These are phyloP conservation scores for Alternaria incomplexa DNA, from an alignment of 2,329 filamentous ascomycete genomes.

Conservation along the genomic window DNA sequence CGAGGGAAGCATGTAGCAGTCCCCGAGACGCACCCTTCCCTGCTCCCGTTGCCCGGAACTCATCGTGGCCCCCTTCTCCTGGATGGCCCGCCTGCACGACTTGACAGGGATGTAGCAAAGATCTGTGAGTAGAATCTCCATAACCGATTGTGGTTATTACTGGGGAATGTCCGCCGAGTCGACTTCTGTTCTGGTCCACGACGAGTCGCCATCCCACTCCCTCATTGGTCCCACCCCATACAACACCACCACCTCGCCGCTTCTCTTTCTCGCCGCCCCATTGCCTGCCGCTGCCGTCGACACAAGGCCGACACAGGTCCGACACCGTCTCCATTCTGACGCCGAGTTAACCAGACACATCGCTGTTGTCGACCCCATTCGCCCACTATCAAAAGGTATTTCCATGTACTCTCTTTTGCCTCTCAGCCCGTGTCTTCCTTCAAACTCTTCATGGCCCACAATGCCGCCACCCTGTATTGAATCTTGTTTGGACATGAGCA, in stretches of 20 bases:
- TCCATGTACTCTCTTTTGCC: conserved; percentile 21
- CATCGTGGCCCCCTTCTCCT: conserved; percentile 45
- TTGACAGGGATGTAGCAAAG: conserved; percentile 42
- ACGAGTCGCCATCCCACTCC: conserved; percentile 39
- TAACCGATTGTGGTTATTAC: conserved; percentile 49
- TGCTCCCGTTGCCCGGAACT: conserved; percentile 47
- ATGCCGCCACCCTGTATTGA: conserved; percentile 1
- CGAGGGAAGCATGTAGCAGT: conserved; percentile 45
- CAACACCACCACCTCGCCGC: conserved; percentile 27
- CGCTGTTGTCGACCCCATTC: background rate
- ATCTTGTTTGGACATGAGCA: conserved; percentile 19
- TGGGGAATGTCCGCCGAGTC: conserved; percentile 46
- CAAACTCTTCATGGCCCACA: background rate
- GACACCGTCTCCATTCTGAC: conserved; percentile 2
- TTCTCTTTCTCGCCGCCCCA: conserved; percentile 21
- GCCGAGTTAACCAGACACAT: background rate
- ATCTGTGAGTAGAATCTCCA: conserved; percentile 43
- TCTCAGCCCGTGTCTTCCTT: conserved; percentile 1
- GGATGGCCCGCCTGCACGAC: conserved; percentile 48
- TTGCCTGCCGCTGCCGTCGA: conserved; percentile 18
- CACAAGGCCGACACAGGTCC: conserved; percentile 11
- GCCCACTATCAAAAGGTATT: conserved; percentile 32
- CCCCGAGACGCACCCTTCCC: conserved; percentile 41
- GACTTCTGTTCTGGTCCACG: conserved; percentile 34
- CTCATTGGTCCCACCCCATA: conserved; percentile 33